Percentiles rank a stretch among this genome's conserved stretches.
Conservation (phyloP, 352 stramenopile species). For the Pythium grandisporangium region DNA sequence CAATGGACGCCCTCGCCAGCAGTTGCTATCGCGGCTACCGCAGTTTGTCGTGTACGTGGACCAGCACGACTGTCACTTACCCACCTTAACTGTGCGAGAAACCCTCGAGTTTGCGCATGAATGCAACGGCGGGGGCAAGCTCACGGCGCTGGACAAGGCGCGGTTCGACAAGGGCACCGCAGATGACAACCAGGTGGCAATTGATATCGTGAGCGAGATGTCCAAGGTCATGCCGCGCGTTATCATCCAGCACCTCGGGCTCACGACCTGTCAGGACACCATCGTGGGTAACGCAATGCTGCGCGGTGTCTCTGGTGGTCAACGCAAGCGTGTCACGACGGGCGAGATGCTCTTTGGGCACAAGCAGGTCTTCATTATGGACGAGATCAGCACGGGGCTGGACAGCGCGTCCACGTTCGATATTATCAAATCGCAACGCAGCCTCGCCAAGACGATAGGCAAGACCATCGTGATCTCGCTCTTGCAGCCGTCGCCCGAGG, state of each 20-base stretch:
- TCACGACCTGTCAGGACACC: conserved; percentile 24
- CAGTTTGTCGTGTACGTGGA: conserved; percentile 23
- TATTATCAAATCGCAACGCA: conserved; percentile 62
- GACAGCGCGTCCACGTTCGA: conserved; percentile 86
- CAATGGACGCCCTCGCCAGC: conserved; percentile 11
- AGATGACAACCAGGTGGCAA: conserved; percentile 17
- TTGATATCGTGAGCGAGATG: conserved; percentile 8
- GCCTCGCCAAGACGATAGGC: conserved; percentile 23
- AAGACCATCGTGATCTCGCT: conserved; percentile 48
- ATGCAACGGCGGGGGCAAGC: conserved; percentile 21
- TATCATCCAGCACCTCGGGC: conserved; percentile 11
- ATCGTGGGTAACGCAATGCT: conserved; percentile 41
- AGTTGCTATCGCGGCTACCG: conserved; percentile 11
- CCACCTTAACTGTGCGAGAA: conserved; percentile 82
- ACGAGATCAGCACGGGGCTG: conserved; percentile 89
- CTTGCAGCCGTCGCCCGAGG: conserved; percentile 41
- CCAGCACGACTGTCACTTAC: conserved; percentile 64
- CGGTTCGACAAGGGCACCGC: conserved; percentile 22
- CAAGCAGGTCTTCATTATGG: conserved; percentile 49
- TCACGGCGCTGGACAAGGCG: conserved; percentile 10
- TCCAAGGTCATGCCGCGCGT: neutral
- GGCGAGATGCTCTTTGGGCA: conserved; percentile 61
- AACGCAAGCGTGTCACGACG: conserved; percentile 8
- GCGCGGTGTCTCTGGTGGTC: conserved; percentile 36
- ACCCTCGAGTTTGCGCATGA: conserved; percentile 88